These are phyloP conservation scores for Camelina neglecta DNA, from an alignment of 345 rosid genomes.

Conservation along the genomic window DNA sequence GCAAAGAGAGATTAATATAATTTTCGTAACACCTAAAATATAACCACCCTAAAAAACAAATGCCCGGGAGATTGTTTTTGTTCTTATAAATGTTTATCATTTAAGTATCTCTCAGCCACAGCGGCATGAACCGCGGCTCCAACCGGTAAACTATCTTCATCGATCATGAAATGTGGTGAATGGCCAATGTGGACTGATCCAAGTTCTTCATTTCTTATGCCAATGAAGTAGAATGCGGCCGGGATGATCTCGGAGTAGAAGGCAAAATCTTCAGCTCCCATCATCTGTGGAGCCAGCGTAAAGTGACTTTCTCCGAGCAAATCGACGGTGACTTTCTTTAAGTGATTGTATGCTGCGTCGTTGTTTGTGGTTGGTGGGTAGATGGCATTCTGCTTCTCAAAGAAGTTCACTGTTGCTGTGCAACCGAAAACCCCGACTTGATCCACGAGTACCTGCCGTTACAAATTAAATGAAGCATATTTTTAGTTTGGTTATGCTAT, in stretches of 20 bases:
- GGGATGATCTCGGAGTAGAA: conserved; percentile 76
- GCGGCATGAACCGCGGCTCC: conserved; percentile 85
- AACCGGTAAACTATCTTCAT: conserved; percentile 78
- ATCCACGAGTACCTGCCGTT: conserved; percentile 69
- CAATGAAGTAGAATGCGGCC: conserved; percentile 78
- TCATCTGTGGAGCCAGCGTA: conserved; percentile 67
- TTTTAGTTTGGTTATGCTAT: neutral
- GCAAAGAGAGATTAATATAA: neutral
- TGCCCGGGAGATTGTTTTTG: neutral
- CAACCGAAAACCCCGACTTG: conserved; percentile 76
- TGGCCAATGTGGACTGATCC: conserved; percentile 77
- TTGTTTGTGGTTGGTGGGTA: conserved; percentile 80
- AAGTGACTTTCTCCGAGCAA: conserved; percentile 64
- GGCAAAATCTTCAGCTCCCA: conserved; percentile 96
- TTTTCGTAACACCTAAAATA: conserved; percentile 22
- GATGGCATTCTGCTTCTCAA: conserved; percentile 63
- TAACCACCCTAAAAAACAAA: neutral
- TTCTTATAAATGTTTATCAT: conserved; percentile 40
- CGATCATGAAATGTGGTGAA: conserved; percentile 84
- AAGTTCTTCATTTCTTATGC: conserved; percentile 75
- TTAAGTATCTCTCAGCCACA: conserved; percentile 82
- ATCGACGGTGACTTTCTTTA: conserved; percentile 64
- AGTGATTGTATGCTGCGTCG: conserved; percentile 67
- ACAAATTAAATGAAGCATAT: neutral
- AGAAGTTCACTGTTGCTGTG: conserved; percentile 68